Base-by-base conservation (phyloP, 2,329 filamentous ascomycete genomes). In the Ceratocystis papillata region DNA sequence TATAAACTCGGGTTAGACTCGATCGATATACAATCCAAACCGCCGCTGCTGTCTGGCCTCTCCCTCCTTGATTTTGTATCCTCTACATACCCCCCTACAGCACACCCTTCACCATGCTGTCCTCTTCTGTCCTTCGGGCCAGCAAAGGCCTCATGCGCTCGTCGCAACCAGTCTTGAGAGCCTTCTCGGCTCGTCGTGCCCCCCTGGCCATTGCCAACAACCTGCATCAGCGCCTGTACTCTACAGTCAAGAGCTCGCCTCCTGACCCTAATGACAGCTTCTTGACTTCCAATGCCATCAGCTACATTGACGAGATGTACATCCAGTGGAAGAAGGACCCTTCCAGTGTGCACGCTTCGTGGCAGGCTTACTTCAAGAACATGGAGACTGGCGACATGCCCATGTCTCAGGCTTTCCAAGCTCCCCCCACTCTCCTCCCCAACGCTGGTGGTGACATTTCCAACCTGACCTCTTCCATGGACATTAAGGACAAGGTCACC, bases 271-370 rank as follows among this genome's bases (percentile, higher is more conserved):
- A 89, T 77, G 94, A 99, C 78, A 96, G 87, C 79, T 99, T 99
- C 82, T 84, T 99, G 69, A 90, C 91, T 70, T 94, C 94, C 71
- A 97, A 90, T 81, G 94, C 93, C 68, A 94, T 94, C 78, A 96
- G 96, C 80, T 99, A 99, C 80, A 90, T 99, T 75, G 94, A 99
- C 77, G 94, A 96, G 81, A 99, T 99, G 94, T 99, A 99, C 79
- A 81, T 96, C 80, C 87, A 92, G 75, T 99, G 94, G 94, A 96
- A 93, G 79, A 82, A 89, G 70, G 91, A 99, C 73, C 92, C 94
- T 64, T 83, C 86, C 73, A 96, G 90, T 74, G 94, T 99, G 68
- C 94, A 99, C 78, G 83, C 96, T 73, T 99, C 94, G 76, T 99
- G 94, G 94, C 93, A 96, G 80, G 87, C 95, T 75, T 99, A 99